Conservation (phyloP, 768 basidiomycete genomes). For the Panus rudis region DNA sequence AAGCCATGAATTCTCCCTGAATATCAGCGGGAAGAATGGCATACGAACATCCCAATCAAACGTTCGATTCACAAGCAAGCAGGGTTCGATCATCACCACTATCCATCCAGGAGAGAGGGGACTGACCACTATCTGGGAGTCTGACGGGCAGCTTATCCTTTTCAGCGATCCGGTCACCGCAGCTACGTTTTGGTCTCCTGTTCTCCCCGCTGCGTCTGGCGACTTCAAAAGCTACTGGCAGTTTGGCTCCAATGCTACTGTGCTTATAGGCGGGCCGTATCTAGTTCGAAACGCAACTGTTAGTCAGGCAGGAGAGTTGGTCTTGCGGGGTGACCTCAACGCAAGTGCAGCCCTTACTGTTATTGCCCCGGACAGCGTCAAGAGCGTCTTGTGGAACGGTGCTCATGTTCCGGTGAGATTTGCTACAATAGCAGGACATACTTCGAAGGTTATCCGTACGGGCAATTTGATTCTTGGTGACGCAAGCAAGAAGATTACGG, state of each 20-base stretch:
- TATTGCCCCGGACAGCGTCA: constrained; percentile 49
- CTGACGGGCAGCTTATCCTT: constrained; percentile 59
- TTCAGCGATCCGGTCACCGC: constrained; percentile 62
- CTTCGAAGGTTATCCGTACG: constrained; percentile 35
- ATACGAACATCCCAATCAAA: constrained; percentile 8
- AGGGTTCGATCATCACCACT: constrained; percentile 37
- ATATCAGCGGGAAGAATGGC: constrained; percentile 12
- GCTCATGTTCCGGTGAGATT: constrained; percentile 27
- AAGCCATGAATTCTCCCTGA: constrained; percentile 27
- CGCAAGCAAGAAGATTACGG: constrained; percentile 25
- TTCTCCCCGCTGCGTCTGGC: constrained; percentile 35
- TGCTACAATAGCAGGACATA: constrained; percentile 27
- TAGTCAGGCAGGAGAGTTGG: constrained; percentile 29
- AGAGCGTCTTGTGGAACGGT: constrained; percentile 69
- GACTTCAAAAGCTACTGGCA: constrained; percentile 61
- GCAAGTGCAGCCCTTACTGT: constrained; percentile 50
- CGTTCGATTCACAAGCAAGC: constrained; percentile 15
- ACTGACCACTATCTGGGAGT: constrained; percentile 59
- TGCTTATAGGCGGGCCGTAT: constrained; percentile 46
- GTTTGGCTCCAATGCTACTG: constrained; percentile 62
- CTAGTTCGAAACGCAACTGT: constrained; percentile 37
- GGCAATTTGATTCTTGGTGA: constrained; percentile 34
- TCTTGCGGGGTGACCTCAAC: constrained; percentile 64
- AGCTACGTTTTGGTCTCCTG: constrained; percentile 72
- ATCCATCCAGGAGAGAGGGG: constrained; percentile 53